phyloP scores from a whole-genome alignment of 768 basidiomycete species.

The Boletus speciosus region DNA sequence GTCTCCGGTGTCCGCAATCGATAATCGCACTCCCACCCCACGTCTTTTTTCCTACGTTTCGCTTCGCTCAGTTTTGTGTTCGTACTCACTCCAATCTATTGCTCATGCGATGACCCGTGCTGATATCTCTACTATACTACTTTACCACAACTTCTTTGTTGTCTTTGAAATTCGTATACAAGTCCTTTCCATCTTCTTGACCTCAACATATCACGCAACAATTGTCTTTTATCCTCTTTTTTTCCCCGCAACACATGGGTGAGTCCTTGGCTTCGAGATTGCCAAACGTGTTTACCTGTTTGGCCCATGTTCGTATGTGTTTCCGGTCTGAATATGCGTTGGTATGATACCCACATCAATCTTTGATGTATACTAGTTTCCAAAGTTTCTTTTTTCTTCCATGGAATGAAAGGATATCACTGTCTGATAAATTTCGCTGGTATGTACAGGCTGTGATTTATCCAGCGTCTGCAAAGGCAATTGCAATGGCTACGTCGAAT shows the following conservation, averaged over 20 bases:
- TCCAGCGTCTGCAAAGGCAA: not conserved
- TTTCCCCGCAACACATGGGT: not conserved
- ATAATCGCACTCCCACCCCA: conserved; percentile 30
- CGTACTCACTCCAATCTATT: conserved; percentile 27
- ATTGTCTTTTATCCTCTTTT: not conserved
- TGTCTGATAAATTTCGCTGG: not conserved
- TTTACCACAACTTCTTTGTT: conserved; percentile 24
- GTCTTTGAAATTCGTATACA: conserved; percentile 21
- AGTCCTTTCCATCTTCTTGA: not conserved
- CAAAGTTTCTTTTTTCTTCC: not conserved
- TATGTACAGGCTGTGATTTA: not conserved
- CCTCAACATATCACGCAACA: conserved; percentile 10
- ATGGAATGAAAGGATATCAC: conserved; percentile 5
- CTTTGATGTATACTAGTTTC: conserved; percentile 27
- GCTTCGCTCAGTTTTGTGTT: conserved; percentile 13
- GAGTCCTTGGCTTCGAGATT: conserved; percentile 1
- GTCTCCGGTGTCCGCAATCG: conserved; percentile 22
- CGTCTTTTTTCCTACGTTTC: conserved; percentile 14
- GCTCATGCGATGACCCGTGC: conserved; percentile 26
- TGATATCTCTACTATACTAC: conserved; percentile 35
- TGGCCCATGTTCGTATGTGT: conserved; percentile 12
- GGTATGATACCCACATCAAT: conserved; percentile 13
- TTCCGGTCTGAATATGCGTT: conserved; percentile 18
- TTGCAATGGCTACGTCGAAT: not conserved
- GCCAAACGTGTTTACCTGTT: not conserved